Evolutionary conservation across 352 stramenopile genomes (phyloP), one percentile per base, ranked within the genome.

Genomic region (Pythium periplocum): DNA sequence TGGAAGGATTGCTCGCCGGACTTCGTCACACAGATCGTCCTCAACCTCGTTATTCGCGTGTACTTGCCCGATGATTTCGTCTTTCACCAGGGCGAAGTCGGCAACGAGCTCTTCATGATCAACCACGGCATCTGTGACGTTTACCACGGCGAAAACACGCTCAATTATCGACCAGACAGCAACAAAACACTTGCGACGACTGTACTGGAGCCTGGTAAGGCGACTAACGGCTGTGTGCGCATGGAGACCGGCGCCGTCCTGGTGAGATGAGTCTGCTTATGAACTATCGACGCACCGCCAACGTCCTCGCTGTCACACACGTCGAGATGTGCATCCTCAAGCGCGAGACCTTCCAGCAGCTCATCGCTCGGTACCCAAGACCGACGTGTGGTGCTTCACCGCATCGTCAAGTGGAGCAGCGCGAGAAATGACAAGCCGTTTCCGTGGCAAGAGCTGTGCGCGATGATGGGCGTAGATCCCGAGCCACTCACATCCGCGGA

Each of bases 31-130:
- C 75, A 85, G 47, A 51, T 90, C 6, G 66, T 87, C 49, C 33
- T 83, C 32, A 57, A 59, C 10, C 51, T 91, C 8, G 62, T 73
- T 31, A 73, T 84, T 8, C 71, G 75, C 40, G 65, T 91, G 9
- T 91, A 88, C 53, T 54, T 90, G 11, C 76, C 78, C 3, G 81
- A 92, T 56, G 77, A 90, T 50, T 92, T 78, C 39, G 73, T 92
- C 39, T 74, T 87, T 35, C 61, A 73, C 6, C 60, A 72, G 34
- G 76, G 68, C 3, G 76, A 90, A 42, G 68, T 85, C 0, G 75
- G 70, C 40, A 63, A 70, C 32, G 68, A 88, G 26, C 82, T 82
- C 56, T 91, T 76, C 64, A 86, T 89, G 57, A 68, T 91, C 8
- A 83, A 89, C 43, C 70, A 71, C 0, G 80, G 76, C 2, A 62